Conservation (phyloP, 2,329 filamentous ascomycete genomes). For the Neodidymelliopsis sp. region DNA sequence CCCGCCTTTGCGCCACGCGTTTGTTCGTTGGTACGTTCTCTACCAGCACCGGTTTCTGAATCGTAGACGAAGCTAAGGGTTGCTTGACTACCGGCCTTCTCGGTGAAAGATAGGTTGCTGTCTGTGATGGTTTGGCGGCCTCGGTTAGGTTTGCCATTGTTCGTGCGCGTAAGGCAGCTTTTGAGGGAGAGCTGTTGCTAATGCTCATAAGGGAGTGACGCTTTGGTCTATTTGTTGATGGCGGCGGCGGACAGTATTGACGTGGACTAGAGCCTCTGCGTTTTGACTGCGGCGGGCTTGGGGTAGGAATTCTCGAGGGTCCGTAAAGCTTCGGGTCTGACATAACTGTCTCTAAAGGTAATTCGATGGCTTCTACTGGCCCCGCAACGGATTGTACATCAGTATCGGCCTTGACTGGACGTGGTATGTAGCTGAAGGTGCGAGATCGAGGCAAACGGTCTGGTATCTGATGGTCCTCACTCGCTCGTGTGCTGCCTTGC, state of each 20-base stretch:
- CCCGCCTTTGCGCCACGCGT: constrained; percentile 21
- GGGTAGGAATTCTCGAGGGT: constrained; percentile 41
- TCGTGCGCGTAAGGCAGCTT: constrained; percentile 33
- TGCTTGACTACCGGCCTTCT: constrained; percentile 27
- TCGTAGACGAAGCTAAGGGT: constrained; percentile 10
- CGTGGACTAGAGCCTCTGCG: constrained; percentile 38
- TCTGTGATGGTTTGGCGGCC: constrained; percentile 15
- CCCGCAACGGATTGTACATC: constrained; percentile 10
- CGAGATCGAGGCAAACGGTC: constrained; percentile 37
- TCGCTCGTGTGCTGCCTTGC: background rate
- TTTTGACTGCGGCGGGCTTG: constrained; percentile 29
- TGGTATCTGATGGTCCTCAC: constrained; percentile 21
- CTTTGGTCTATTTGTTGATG: constrained; percentile 29
- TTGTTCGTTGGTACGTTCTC: constrained; percentile 34
- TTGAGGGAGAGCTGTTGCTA: constrained; percentile 19
- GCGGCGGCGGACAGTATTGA: constrained; percentile 30
- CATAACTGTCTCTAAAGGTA: constrained; percentile 3
- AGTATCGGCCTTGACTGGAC: constrained; percentile 25
- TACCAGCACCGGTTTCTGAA: constrained; percentile 22
- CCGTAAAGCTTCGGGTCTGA: constrained; percentile 13
- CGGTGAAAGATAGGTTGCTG: constrained; percentile 24
- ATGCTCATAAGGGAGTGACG: constrained; percentile 22
- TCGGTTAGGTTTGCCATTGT: constrained; percentile 43
- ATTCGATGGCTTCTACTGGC: constrained; percentile 12
- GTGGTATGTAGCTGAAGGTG: constrained; percentile 45